Conservation (phyloP, 2,329 filamentous ascomycete species). For the Stemphylium lycopersici region DNA sequence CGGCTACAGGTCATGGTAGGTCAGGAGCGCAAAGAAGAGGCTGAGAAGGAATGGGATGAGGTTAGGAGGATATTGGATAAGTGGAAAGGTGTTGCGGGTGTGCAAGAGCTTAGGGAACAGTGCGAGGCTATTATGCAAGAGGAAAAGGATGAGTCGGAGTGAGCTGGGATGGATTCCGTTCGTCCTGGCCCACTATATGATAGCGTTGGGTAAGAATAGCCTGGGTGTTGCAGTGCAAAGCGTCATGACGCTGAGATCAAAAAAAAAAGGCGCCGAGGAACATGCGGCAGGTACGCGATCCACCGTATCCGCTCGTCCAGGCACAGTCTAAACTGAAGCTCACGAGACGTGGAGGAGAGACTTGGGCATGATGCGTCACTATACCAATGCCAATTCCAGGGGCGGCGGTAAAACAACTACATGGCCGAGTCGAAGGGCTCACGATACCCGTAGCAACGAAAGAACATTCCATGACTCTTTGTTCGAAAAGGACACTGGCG, state of each 20-base stretch:
- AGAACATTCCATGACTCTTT: too few relatives aligned
- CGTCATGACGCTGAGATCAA: too few relatives aligned
- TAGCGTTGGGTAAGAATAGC: background rate
- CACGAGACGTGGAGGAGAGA: too few relatives aligned
- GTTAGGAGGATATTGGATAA: constrained; percentile 50
- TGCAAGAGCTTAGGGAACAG: constrained; percentile 46
- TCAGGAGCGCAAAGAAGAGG: constrained; percentile 66
- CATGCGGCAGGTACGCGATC: background rate
- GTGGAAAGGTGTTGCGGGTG: constrained; percentile 54
- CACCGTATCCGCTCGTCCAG: background rate
- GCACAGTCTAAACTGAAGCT: too few relatives aligned
- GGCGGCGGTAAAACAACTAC: too few relatives aligned
- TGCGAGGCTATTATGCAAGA: constrained; percentile 46
- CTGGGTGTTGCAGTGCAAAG: background rate
- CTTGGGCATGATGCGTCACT: too few relatives aligned
- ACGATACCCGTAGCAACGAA: too few relatives aligned
- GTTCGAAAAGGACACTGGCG: too few relatives aligned
- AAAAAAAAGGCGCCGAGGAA: background rate
- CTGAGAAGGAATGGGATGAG: constrained; percentile 58
- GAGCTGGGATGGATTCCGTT: constrained; percentile 2
- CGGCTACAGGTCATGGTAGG: constrained; percentile 64
- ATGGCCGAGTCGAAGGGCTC: too few relatives aligned
- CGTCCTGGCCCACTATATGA: background rate
- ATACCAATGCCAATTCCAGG: too few relatives aligned
- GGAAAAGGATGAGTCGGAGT: constrained; percentile 36